A percentile compares a stretch with the other conserved stretches of the same genome.
Evolutionary conservation across 208 protist species (phyloP).

Genomic region (Wallacemonas rigidus): DNA sequence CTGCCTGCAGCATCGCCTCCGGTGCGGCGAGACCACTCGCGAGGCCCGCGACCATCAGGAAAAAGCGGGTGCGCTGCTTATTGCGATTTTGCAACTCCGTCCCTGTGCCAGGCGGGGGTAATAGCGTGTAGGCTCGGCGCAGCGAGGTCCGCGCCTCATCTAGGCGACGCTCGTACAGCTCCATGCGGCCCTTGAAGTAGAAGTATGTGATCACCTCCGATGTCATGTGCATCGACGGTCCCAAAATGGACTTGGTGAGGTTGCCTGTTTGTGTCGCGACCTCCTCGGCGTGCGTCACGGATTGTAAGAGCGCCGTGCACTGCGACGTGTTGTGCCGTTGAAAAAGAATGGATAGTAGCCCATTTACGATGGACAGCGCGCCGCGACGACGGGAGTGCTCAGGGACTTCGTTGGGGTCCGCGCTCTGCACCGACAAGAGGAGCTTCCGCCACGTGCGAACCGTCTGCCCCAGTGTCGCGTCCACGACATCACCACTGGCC

Average conservation of each 20-base stretch:
- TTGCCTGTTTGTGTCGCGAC: conserved; percentile 39
- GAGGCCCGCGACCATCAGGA: conserved; percentile 64
- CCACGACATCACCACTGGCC: conserved; percentile 60
- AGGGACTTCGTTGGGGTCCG: conserved; percentile 52
- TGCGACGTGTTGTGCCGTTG: conserved; percentile 83
- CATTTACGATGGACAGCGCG: conserved; percentile 77
- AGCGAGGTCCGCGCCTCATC: conserved; percentile 53
- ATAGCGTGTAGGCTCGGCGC: conserved; percentile 58
- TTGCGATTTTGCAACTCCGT: conserved; percentile 67
- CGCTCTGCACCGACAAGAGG: conserved; percentile 70
- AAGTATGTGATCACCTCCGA: conserved; percentile 80
- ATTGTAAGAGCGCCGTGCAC: conserved; percentile 62
- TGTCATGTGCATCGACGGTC: conserved; percentile 80
- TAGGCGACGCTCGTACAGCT: conserved; percentile 65
- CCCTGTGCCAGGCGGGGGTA: conserved; percentile 57
- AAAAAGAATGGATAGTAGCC: conserved; percentile 78
- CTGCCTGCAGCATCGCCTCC: conserved; percentile 37
- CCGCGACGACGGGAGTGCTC: conserved; percentile 84
- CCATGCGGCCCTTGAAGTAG: conserved; percentile 79
- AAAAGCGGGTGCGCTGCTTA: conserved; percentile 83
- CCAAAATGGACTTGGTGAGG: conserved; percentile 55
- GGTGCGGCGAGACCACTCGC: conserved; percentile 51
- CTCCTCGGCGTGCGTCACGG: conserved; percentile 64
- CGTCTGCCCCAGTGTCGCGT: conserved; percentile 65
- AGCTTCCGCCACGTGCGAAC: conserved; percentile 84